These are phyloP conservation scores for Leccinellum rugosiceps DNA, from an alignment of 768 basidiomycete species.

Conservation along the genomic window DNA sequence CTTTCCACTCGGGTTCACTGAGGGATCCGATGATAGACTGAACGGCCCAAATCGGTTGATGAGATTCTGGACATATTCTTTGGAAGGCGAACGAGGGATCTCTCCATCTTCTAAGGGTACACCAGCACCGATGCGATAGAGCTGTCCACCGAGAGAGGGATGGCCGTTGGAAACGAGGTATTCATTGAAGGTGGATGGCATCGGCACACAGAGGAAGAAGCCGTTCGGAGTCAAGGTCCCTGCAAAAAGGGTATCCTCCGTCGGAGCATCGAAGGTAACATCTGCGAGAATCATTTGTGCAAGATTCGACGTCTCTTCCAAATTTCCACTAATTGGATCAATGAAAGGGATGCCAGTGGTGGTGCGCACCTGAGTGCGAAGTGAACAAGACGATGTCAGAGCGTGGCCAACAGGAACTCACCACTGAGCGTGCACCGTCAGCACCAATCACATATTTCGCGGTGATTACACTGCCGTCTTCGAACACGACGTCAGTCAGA, in stretches of 20 bases:
- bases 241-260: neutral
- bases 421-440: neutral
- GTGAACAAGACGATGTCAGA: neutral
- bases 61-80: constrained; percentile 43
- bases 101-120: neutral
- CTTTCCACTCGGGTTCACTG: constrained; percentile 30
- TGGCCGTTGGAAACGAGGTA: neutral
- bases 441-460: neutral
- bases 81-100: constrained; percentile 29
- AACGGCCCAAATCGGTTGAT: constrained; percentile 41
- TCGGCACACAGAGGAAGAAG: constrained; percentile 12
- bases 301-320: neutral
- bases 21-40: constrained; percentile 35
- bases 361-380: neutral
- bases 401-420: neutral
- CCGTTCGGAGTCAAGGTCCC: constrained; percentile 10
- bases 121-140: neutral
- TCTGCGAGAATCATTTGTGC: neutral
- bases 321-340: neutral
- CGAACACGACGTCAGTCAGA: neutral
- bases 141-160: neutral
- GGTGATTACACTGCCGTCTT: neutral
- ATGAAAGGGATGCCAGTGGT: neutral
- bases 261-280: neutral
- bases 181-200: constrained; percentile 8